These are phyloP conservation scores for Entomortierella chlamydospora DNA, from an alignment of 192 early-diverging fungal species.

Conservation along the genomic window DNA sequence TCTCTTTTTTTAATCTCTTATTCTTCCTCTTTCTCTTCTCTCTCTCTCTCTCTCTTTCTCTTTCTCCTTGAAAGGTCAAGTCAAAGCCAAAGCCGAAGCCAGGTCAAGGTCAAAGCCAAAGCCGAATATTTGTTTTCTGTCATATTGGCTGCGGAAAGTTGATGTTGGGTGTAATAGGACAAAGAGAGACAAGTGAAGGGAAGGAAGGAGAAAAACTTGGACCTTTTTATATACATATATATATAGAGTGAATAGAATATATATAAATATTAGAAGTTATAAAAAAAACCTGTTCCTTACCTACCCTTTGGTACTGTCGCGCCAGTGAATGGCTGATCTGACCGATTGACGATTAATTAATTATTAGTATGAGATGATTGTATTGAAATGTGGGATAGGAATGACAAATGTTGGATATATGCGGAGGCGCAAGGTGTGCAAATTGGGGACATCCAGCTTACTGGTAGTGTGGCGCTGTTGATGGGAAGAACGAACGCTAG, in stretches of 20 bases:
- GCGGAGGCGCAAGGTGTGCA: neutral
- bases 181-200: neutral
- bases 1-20: neutral
- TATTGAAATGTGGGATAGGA: neutral
- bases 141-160: constrained; percentile 10
- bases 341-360: neutral
- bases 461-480: neutral
- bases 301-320: neutral
- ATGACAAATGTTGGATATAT: neutral
- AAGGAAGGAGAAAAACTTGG: neutral
- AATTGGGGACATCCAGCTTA: neutral
- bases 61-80: no score
- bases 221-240: no score
- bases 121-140: no score
- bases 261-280: neutral
- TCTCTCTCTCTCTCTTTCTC: no score
- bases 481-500: neutral
- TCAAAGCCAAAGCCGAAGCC: no score
- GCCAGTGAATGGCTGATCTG: constrained; percentile 4
- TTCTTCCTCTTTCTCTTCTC: no score
- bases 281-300: constrained; percentile 1
- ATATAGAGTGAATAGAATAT: no score
- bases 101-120: no score
- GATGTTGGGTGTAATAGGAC: neutral
- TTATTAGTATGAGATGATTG: neutral